Base-by-base conservation (phyloP, 1,284 basidiomycete species). In the Sanghuangporus sanghuang region DNA sequence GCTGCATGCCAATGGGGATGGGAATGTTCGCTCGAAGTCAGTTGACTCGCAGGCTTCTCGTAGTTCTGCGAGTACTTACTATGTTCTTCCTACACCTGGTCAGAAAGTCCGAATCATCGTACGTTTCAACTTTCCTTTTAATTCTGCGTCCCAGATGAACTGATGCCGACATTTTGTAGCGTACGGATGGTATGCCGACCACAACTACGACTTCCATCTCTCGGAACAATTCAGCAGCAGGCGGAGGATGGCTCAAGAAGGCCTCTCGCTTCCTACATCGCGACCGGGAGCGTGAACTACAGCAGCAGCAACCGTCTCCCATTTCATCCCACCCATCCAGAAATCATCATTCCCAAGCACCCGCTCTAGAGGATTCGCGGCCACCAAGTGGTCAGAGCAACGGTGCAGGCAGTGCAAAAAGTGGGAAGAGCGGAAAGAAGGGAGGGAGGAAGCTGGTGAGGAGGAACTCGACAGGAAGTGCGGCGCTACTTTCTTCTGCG, bases 71-170 rank as follows among this genome's bases (percentile, higher is more conserved):
- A 84, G 85, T 70, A 89, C 87, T 6, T 90, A 89, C 75, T 89
- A 89, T 71, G 83, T 89, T 67, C 77, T 88, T 36, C 85, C 86
- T 5, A 78, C 80, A 12, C 80, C 82, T 9, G 85, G 85, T 21
- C 86, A 88, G 71, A 90, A 88, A 68, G 81, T 88, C 63, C 85
- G 85, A 70, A 80, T 88, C 67, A 78, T 90, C 69, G 88, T 89
- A 73, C 78, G 87, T 84, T 27, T 48, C 65, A 63, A 57, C 64
- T 64, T 36, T 44, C 55, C 40, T 48, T 57, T 48, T 58, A 59
- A 62, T 8, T 66, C 65, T 36, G 32, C 32, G 40, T 27, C 16
- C 2, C 44, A 32, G 35, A 14, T 16, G 35, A 18, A 56, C 39
- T 46, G 6, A 44, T 12, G 4, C 27, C 3, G n/a, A 42, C 8